Conservation (phyloP, 805 yeast species). For the Kuraishia floccosa region DNA sequence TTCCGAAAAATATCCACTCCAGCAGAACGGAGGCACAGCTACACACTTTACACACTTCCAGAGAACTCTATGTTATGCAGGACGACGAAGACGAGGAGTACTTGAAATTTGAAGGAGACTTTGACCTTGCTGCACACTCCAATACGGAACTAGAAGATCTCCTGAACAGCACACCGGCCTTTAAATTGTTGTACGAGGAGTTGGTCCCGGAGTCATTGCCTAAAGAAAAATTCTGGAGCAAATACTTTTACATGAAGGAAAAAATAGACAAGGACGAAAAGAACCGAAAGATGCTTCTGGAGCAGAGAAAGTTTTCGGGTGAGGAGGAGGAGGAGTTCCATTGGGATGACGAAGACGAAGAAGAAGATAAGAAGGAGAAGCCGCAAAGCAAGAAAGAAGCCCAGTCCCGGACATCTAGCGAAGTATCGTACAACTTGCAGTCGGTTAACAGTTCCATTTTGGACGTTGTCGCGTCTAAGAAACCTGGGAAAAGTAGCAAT, state of each 20-base stretch:
- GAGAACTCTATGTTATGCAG: conserved; percentile 26
- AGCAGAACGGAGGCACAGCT: conserved; percentile 57
- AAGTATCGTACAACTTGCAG: conserved; percentile 26
- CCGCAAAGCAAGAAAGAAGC: conserved; percentile 4
- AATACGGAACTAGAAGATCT: too few relatives aligned
- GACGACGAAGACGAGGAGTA: conserved; percentile 19
- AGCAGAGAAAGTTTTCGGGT: too few relatives aligned
- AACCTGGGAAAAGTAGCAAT: conserved; percentile 5
- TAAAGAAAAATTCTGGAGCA: conserved; percentile 62
- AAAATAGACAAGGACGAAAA: conserved; percentile 50
- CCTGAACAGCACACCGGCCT: too few relatives aligned
- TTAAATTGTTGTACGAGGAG: conserved; percentile 41
- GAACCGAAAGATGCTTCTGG: conserved; percentile 52
- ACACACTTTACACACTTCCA: conserved; percentile 38
- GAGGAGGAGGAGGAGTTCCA: conserved; percentile 40
- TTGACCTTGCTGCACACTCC: too few relatives aligned
- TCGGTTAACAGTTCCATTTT: conserved; percentile 23
- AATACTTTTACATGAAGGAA: conserved; percentile 46
- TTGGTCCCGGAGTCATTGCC: conserved; percentile 56
- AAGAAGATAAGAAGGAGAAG: conserved; percentile 14
- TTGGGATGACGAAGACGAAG: conserved; percentile 42
- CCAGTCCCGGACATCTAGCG: conserved; percentile 22
- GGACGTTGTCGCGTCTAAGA: conserved; percentile 15
- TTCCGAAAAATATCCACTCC: conserved; percentile 27
- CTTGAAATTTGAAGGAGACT: conserved; percentile 21